Evolutionary conservation across 441 rosid genomes (phyloP).

Genomic region (Croton laevigatus): DNA sequence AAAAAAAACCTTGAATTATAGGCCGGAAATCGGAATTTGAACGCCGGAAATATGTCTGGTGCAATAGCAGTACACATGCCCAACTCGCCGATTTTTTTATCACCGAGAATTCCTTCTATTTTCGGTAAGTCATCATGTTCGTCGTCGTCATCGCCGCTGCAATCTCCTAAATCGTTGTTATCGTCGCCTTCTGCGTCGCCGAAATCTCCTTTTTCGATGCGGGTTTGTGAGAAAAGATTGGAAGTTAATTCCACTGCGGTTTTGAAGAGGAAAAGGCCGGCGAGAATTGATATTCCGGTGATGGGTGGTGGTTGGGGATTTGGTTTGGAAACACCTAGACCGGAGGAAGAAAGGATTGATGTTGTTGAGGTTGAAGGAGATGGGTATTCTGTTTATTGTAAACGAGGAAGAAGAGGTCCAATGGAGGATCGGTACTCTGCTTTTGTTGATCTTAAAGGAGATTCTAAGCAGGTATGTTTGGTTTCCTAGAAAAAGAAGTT

Average conservation of each 20-base stretch:
- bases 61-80: constrained; percentile 24
- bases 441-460: constrained; percentile 9
- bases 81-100: constrained; percentile 32
- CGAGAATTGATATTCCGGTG: constrained; percentile 57
- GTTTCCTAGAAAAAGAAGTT: background rate
- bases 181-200: background rate
- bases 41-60: constrained; percentile 20
- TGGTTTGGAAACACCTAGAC: constrained; percentile 30
- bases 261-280: constrained; percentile 78
- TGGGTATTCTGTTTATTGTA: constrained; percentile 22
- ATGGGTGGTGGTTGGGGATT: constrained; percentile 25
- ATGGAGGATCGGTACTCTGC: constrained; percentile 24
- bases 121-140: constrained; percentile 20
- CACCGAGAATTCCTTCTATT: constrained; percentile 22
- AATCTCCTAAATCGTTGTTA: constrained; percentile 1
- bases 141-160: constrained; percentile 13
- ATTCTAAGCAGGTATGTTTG: constrained; percentile 20
- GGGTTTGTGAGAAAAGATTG: constrained; percentile 9
- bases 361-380: constrained; percentile 19
- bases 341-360: constrained; percentile 15
- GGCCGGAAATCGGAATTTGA: background rate
- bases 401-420: constrained; percentile 18
- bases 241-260: constrained; percentile 15
- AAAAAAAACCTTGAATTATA: too few species aligned
- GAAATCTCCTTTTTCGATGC: background rate